These are phyloP conservation scores for Cryptococcus depauperatus DNA, from an alignment of 1,284 basidiomycete species.

Conservation along the genomic window DNA sequence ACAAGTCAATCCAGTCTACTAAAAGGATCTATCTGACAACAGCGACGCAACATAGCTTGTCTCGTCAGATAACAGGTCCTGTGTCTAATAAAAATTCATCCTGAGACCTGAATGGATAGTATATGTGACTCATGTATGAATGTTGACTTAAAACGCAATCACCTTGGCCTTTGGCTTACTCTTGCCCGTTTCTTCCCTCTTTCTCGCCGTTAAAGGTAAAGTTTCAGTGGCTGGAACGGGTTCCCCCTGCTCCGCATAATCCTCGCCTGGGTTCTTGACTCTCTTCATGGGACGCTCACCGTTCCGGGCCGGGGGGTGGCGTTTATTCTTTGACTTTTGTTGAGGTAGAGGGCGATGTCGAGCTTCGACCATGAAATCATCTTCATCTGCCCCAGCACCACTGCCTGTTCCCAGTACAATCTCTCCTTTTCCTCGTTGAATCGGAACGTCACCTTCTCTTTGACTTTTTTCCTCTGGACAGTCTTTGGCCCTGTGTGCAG, in stretches of 20 bases:
- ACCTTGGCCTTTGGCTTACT: conserved; percentile 24
- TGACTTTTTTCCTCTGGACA: conserved; percentile 53
- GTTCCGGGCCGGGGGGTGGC: conserved; percentile 35
- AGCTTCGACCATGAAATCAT: conserved; percentile 78
- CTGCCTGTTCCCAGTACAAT: conserved; percentile 23
- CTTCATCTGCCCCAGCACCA: conserved; percentile 72
- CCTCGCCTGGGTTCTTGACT: conserved; percentile 11
- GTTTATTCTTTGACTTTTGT: conserved; percentile 18
- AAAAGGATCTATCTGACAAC: no score
- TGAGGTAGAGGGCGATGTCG: conserved; percentile 51
- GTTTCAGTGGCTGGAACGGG: neutral
- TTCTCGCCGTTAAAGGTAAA: conserved; percentile 11
- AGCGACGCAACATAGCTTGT: no score
- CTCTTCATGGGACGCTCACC: conserved; percentile 22
- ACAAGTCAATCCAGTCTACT: no score
- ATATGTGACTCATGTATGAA: neutral
- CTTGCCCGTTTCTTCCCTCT: neutral
- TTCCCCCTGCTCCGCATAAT: conserved; percentile 2
- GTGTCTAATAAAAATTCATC: no score
- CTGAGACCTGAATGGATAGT: no score
- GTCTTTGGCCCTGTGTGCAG: conserved; percentile 75
- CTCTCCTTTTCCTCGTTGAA: conserved; percentile 55
- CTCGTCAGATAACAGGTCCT: no score
- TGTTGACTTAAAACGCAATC: conserved; percentile 18
- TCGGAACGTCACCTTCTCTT: conserved; percentile 48